Base-by-base conservation (phyloP, 306 rosid species). In the Rosa rugosa region DNA sequence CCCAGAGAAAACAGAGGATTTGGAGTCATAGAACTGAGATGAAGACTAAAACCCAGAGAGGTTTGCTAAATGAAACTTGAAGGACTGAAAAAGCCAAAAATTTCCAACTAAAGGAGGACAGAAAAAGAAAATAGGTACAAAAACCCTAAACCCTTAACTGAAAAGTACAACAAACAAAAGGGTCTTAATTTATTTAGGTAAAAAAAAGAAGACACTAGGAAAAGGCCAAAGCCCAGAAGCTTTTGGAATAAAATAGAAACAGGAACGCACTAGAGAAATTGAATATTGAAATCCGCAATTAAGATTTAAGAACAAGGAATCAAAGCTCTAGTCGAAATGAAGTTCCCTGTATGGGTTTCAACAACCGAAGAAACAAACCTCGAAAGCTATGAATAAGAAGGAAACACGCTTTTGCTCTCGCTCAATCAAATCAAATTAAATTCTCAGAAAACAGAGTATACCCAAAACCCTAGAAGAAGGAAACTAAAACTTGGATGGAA, bases 71-170 rank as follows among this genome's bases (percentile, higher is more conserved):
- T 71, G 36, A 31, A n/a, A 31, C 41, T 23, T 38, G 6, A 40
- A 42, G 23, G 18, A 12, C 59, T 12, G 46, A 51, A 65, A 57
- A 45, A 66, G 25, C 63, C 56, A 8, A 22, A 75, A 71, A 7
- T n/a, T 47, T 0, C 12, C 9, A 5, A 20, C 20, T 27, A n/a
- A 20, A 54, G 60, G 44, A 54, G 31, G 67, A 56, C 41, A 31
- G 66, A n/a, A 13, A 38, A 38, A n/a, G 10, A 74, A 67, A 79
- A 69, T n/a, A 45, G 34, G 18, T 8, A 42, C 77, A 85, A 87
- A 87, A 92, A 87, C 94, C 97, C 90, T 88, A 92, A 90, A 90
- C 97, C 96, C 91, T 85, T 13, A 56, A 63, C 65, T 59, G 68
- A 13, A 63, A 81, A 72, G 83, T 69, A 53, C 72, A 79, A 70